Percentiles rank a stretch among this genome's conserved stretches.
These are phyloP conservation scores for Tulasnella sp. DNA, from an alignment of 768 basidiomycete species.

Conservation along the genomic window DNA sequence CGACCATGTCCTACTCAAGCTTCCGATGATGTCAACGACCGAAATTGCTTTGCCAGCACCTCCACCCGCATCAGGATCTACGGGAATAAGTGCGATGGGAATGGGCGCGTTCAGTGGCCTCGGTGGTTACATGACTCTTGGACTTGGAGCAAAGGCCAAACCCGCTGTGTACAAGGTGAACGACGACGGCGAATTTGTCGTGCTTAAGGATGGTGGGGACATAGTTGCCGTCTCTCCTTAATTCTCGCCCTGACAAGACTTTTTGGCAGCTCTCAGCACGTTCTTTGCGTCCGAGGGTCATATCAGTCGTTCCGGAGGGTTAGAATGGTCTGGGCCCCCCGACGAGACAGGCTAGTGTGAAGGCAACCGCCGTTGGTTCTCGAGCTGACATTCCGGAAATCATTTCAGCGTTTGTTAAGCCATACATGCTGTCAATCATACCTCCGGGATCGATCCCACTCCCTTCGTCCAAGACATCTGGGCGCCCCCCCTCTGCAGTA, in stretches of 20 bases:
- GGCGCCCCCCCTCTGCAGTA: slow-evolving; percentile 29
- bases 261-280: slow-evolving; percentile 62
- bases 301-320: slow-evolving; percentile 51
- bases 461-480: slow-evolving; percentile 26
- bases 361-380: slow-evolving; percentile 32
- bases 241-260: slow-evolving; percentile 10
- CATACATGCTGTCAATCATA: slow-evolving; percentile 76
- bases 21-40: slow-evolving; percentile 59
- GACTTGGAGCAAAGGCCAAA: slow-evolving; percentile 73
- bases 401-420: slow-evolving; percentile 66
- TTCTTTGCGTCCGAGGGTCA: slow-evolving; percentile 66
- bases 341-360: slow-evolving; percentile 71
- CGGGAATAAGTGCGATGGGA: slow-evolving; percentile 46
- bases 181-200: slow-evolving; percentile 64
- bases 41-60: slow-evolving; percentile 53
- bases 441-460: slow-evolving; percentile 64
- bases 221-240: neutral
- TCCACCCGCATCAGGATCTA: slow-evolving; percentile 43
- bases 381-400: neutral
- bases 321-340: slow-evolving; percentile 79
- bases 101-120: slow-evolving; percentile 80
- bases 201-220: slow-evolving; percentile 76
- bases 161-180: slow-evolving; percentile 58
- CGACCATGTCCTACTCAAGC: slow-evolving; percentile 73
- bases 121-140: slow-evolving; percentile 84